Conservation (phyloP, 352 stramenopile genomes). For the Thraustochytrium sp. region DNA sequence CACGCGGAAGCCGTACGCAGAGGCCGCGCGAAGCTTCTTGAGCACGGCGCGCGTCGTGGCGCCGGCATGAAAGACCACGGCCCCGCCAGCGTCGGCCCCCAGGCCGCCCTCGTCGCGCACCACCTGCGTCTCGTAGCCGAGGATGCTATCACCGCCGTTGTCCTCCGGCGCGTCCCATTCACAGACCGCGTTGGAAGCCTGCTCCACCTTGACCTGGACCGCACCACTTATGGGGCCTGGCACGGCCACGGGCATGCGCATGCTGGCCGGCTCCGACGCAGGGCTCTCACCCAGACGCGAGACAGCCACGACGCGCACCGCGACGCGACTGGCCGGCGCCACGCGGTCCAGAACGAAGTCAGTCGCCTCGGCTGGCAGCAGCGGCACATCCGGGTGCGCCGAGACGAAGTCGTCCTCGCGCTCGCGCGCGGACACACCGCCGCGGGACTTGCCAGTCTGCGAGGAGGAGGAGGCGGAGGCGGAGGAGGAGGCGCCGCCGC, state of each 20-base stretch:
- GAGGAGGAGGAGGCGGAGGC: background rate
- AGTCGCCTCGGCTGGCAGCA: background rate
- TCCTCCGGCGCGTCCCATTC: background rate
- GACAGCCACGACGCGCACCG: background rate
- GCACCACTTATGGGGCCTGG: background rate
- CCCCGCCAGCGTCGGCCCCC: background rate
- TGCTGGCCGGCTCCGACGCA: background rate
- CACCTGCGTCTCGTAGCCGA: constrained; percentile 12
- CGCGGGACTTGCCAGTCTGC: no score
- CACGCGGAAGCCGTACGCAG: background rate
- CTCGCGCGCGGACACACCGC: no score
- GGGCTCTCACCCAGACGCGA: background rate
- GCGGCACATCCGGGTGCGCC: background rate
- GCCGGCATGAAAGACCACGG: background rate
- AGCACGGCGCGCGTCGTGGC: background rate
- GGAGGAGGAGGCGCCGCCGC: background rate
- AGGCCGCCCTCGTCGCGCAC: background rate
- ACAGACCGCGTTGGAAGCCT: background rate
- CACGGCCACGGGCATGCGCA: background rate
- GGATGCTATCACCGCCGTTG: background rate
- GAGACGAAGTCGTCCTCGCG: background rate
- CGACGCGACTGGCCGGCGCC: background rate
- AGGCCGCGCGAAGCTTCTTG: background rate
- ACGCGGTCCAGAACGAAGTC: background rate
- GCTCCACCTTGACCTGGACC: background rate